Base-by-base conservation (phyloP, 192 early-diverging fungal species). In the Backusella mclennaniae region DNA sequence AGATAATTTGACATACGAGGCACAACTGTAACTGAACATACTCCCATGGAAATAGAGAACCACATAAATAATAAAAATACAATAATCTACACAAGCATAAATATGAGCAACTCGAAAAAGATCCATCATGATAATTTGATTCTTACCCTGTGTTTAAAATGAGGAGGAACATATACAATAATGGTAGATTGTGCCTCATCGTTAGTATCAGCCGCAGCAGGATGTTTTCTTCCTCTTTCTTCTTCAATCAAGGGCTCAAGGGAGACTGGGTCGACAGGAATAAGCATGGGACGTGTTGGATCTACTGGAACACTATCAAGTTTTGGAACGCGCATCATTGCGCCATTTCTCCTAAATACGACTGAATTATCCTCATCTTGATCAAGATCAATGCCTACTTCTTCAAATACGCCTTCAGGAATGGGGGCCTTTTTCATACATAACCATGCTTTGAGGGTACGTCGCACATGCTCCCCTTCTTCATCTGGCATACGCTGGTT, bases 301-400 rank as follows among this genome's bases (percentile, higher is more conserved):
- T 95, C 88, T 4, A 98, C 89, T 29, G 94, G 90, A 19, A 97
- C 89, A 6, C 90, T 90, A 77, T 99, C 96, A 33, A 89, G 82
- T 31, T 93, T 92, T 2, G 98, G 98, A 4, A 92, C 97, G 21
- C 97, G 90, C 74, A 95, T 79, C 76, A 92, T 89, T 19, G 87
- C 84, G 6, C 86, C 95, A 79, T 90, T 85, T 6, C 85, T 86
- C 35, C 81, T 83, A 78, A 93, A 93, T n/a, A 71, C 79, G 11
- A 90, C 87, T 1, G 89, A 83, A 4, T 84, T 76, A 1, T 77
- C 78, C 8, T 80, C 84, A 17, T 73, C 85, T 63, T 87, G 78
- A 26, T 76, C 83, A 72, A 77, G 73, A 44, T 89, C 82, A n/a
- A 84, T 87, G 31, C 79, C 81, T 0, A 83, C 84, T 1, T 86